A percentile compares a stretch with the other conserved stretches of the same genome.
Conservation (phyloP, 306 rosid species). For the Cicer cuneatum region DNA sequence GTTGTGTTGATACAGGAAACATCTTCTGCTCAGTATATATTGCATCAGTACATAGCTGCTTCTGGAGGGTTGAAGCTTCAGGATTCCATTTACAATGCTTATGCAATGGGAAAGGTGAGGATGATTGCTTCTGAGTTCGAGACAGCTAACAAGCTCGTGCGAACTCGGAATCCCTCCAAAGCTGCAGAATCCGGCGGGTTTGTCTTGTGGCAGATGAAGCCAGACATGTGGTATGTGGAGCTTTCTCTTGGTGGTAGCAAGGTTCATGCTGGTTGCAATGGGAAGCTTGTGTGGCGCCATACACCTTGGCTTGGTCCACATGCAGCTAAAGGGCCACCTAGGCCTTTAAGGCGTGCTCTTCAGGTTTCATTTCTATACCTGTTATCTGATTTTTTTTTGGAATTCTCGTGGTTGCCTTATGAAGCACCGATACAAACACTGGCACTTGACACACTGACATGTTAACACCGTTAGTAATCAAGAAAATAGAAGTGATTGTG, state of each 20-base stretch:
- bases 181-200: constrained; percentile 90
- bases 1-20: constrained; percentile 65
- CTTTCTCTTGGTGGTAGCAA: constrained; percentile 97
- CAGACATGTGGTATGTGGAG: constrained; percentile 99
- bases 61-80: constrained; percentile 94
- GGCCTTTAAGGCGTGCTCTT: constrained; percentile 93
- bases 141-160: constrained; percentile 77
- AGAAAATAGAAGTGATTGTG: too few species aligned
- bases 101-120: constrained; percentile 95
- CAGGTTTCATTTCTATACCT: constrained; percentile 56
- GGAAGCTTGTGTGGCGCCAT: constrained; percentile 95
- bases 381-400: neutral
- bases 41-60: constrained; percentile 96
- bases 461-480: too few species aligned
- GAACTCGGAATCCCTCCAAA: constrained; percentile 72
- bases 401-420: too few species aligned
- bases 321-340: constrained; percentile 94
- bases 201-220: constrained; percentile 98
- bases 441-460: too few species aligned
- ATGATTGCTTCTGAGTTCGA: constrained; percentile 97
- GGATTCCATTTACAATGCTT: constrained; percentile 74
- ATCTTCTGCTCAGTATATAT: constrained; percentile 94
- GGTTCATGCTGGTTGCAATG: constrained; percentile 98
- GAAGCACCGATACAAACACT: too few species aligned
- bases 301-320: constrained; percentile 99